phyloP scores from a whole-genome alignment of 192 early-diverging fungal genomes.

The Backusella circina region DNA sequence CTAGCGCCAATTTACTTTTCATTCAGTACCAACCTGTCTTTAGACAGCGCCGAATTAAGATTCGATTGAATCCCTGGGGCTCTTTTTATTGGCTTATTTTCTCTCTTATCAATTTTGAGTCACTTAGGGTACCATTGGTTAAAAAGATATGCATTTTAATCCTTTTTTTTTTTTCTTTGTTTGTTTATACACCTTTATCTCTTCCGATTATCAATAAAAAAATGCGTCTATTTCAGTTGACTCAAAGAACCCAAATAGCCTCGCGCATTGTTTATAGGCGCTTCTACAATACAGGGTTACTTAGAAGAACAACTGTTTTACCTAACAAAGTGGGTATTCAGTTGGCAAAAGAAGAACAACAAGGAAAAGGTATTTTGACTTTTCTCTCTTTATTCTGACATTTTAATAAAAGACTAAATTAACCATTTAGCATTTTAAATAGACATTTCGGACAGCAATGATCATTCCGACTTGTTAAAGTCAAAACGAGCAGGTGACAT shows the following conservation, averaged over 20 bases:
- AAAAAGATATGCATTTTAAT: too few species aligned
- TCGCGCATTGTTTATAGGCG: not conserved
- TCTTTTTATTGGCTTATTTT: too few species aligned
- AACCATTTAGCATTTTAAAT: not conserved
- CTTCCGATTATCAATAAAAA: too few species aligned
- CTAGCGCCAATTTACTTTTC: too few species aligned
- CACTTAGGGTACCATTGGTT: too few species aligned
- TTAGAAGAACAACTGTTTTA: conserved; percentile 6
- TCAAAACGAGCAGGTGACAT: conserved; percentile 35
- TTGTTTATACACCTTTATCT: too few species aligned
- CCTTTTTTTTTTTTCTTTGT: too few species aligned
- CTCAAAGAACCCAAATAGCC: not conserved
- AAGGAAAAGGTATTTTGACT: not conserved
- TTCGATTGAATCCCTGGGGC: too few species aligned
- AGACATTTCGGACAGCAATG: not conserved
- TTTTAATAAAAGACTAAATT: not conserved
- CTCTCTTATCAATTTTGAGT: too few species aligned
- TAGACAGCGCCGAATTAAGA: too few species aligned
- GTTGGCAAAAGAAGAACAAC: conserved; percentile 9
- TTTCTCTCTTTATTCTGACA: not conserved
- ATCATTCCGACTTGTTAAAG: conserved; percentile 25
- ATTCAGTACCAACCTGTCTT: too few species aligned
- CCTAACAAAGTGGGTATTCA: conserved; percentile 12
- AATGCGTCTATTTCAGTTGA: too few species aligned
- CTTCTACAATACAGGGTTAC: conserved; percentile 13